phyloP scores from a whole-genome alignment of 129 eudicot genomes.

The Deinandra increscens region DNA sequence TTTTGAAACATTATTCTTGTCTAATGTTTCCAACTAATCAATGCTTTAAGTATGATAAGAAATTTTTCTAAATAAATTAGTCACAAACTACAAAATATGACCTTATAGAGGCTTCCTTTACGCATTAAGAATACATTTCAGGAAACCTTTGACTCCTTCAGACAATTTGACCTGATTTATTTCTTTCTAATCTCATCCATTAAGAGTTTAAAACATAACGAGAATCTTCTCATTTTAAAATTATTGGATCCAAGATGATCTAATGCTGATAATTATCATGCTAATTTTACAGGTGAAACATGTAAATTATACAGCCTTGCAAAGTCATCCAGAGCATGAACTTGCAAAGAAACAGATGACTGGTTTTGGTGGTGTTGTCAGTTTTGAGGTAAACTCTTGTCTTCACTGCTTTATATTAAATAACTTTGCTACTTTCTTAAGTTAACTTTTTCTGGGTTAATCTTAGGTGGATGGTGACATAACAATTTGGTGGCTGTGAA shows the following conservation, averaged over 20 bases:
- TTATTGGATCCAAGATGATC: not conserved
- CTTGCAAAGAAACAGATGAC: conserved; percentile 86
- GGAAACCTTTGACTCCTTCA: not conserved
- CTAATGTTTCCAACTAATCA: no score
- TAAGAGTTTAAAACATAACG: not conserved
- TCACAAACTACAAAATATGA: not conserved
- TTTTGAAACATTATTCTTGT: not conserved
- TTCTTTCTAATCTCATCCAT: not conserved
- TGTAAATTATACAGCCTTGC: conserved; percentile 91
- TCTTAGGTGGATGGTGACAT: conserved; percentile 80
- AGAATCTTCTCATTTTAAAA: not conserved
- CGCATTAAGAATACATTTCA: not conserved
- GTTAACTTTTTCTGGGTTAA: not conserved
- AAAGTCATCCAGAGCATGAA: conserved; percentile 83
- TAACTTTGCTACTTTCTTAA: not conserved
- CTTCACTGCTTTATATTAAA: not conserved
- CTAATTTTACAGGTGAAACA: conserved; percentile 61
- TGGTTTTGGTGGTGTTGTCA: conserved; percentile 96
- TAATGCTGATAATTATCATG: not conserved
- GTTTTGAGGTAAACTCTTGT: conserved; percentile 71
- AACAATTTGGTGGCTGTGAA: conserved; percentile 82
- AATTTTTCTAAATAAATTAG: not conserved
- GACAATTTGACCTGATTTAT: not conserved
- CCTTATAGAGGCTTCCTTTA: not conserved
- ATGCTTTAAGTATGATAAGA: not conserved